These are phyloP conservation scores for Candida hungchunana DNA, from an alignment of 805 yeast species.

Conservation along the genomic window DNA sequence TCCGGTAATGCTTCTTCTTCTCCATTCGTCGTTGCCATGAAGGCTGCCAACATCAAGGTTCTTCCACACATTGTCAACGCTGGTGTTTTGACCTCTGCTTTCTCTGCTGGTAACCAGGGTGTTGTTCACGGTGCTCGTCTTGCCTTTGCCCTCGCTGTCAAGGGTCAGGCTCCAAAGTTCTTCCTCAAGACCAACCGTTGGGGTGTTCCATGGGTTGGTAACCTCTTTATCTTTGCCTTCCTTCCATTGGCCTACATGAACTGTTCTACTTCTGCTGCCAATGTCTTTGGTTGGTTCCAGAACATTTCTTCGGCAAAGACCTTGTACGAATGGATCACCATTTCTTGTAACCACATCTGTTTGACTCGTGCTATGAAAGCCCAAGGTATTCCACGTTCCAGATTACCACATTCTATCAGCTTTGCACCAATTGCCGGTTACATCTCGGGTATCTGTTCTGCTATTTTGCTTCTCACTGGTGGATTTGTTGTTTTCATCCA, in stretches of 20 bases:
- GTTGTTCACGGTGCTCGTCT: slow-evolving; percentile 31
- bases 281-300: slow-evolving; percentile 35
- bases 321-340: slow-evolving; percentile 30
- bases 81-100: slow-evolving; percentile 36
- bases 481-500: slow-evolving; percentile 34
- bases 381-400: slow-evolving; percentile 28
- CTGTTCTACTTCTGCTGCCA: slow-evolving; percentile 25
- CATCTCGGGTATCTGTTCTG: slow-evolving; percentile 28
- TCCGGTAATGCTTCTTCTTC: slow-evolving; percentile 32
- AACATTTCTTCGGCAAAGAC: slow-evolving; percentile 29
- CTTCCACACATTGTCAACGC: slow-evolving; percentile 37
- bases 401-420: slow-evolving; percentile 15
- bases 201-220: slow-evolving; percentile 33
- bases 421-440: slow-evolving; percentile 28
- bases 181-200: slow-evolving; percentile 31
- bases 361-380: slow-evolving; percentile 35
- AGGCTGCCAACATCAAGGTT: slow-evolving; percentile 41
- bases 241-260: slow-evolving; percentile 37
- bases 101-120: slow-evolving; percentile 33
- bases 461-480: slow-evolving; percentile 30
- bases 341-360: slow-evolving; percentile 30
- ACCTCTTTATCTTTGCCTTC: slow-evolving; percentile 26
- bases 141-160: slow-evolving; percentile 34
- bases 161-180: slow-evolving; percentile 35
- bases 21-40: slow-evolving; percentile 40